Evolutionary conservation across 2,329 filamentous ascomycete genomes (phyloP).

Genomic region (Ascochyta rabiei): DNA sequence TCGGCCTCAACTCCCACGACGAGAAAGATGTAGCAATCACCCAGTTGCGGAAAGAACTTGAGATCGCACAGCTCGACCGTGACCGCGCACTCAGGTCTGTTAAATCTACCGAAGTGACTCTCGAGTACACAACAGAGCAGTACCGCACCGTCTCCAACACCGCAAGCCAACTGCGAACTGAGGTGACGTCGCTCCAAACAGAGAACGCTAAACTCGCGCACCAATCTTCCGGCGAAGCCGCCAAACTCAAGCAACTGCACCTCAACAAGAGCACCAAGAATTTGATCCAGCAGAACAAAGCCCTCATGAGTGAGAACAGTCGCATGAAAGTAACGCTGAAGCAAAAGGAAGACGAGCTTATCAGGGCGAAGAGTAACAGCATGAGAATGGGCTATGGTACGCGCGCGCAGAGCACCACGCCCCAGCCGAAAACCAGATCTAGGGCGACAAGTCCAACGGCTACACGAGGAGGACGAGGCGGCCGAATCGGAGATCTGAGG

Average conservation of each 20-base stretch:
- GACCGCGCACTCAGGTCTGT: constrained; percentile 40
- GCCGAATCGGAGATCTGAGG: not conserved
- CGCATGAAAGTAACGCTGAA: constrained; percentile 23
- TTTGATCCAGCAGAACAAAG: constrained; percentile 13
- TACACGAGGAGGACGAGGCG: constrained; percentile 1
- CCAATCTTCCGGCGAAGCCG: constrained; percentile 25
- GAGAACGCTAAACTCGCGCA: constrained; percentile 22
- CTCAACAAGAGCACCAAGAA: constrained; percentile 20
- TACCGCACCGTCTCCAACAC: constrained; percentile 53
- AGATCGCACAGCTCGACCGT: constrained; percentile 22
- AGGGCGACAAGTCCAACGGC: constrained; percentile 39
- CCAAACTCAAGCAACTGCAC: constrained; percentile 27
- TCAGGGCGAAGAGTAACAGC: constrained; percentile 22
- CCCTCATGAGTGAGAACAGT: constrained; percentile 14
- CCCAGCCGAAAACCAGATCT: constrained; percentile 33
- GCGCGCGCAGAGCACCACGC: constrained; percentile 36
- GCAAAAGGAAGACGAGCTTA: constrained; percentile 33
- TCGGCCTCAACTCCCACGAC: constrained; percentile 29
- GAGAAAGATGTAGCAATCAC: constrained; percentile 32
- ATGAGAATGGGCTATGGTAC: constrained; percentile 36
- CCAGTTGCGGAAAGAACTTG: constrained; percentile 30
- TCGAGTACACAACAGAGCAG: constrained; percentile 62
- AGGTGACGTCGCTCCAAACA: constrained; percentile 19
- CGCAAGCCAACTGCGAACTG: constrained; percentile 16
- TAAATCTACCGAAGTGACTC: constrained; percentile 49